Conservation (phyloP, 805 yeast genomes). For the Ogataea methanolica region DNA sequence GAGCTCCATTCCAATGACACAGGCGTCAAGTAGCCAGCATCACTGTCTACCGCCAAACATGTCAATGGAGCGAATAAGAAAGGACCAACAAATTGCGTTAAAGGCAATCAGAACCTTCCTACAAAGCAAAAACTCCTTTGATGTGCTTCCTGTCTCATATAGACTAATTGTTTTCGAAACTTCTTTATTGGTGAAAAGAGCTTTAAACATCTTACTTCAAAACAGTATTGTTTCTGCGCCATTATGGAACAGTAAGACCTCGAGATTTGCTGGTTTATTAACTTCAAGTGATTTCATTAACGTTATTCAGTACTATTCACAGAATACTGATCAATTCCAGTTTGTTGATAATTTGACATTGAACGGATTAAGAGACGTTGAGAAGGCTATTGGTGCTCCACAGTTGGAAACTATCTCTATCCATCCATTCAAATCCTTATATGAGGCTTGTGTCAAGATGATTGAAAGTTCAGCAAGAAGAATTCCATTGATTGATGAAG, state of each 20-base stretch:
- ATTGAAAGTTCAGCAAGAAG: slow-evolving; percentile 83
- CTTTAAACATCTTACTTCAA: slow-evolving; percentile 83
- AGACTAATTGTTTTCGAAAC: slow-evolving; percentile 92
- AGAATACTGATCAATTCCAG: slow-evolving; percentile 82
- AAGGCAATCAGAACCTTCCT: slow-evolving; percentile 79
- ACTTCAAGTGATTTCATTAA: slow-evolving; percentile 92
- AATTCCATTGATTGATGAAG: slow-evolving; percentile 91
- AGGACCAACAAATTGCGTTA: slow-evolving; percentile 71
- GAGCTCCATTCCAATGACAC: not conserved
- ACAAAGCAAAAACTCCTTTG: slow-evolving; percentile 90
- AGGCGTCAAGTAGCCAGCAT: not conserved
- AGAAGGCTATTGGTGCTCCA: slow-evolving; percentile 78
- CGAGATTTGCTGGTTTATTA: slow-evolving; percentile 89
- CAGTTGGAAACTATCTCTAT: slow-evolving; percentile 83
- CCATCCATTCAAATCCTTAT: slow-evolving; percentile 84
- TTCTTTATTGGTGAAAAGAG: slow-evolving; percentile 80
- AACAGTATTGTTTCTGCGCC: slow-evolving; percentile 97
- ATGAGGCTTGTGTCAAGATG: slow-evolving; percentile 93
- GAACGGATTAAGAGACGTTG: slow-evolving; percentile 82
- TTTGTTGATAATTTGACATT: slow-evolving; percentile 80
- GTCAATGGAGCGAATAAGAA: slow-evolving; percentile 30
- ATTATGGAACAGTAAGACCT: slow-evolving; percentile 85
- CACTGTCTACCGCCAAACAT: not conserved
- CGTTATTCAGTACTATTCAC: slow-evolving; percentile 90
- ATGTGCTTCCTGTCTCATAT: slow-evolving; percentile 93